Conservation (phyloP, 148 eudicot genomes). For the Mesembryanthemum crystallinum region DNA sequence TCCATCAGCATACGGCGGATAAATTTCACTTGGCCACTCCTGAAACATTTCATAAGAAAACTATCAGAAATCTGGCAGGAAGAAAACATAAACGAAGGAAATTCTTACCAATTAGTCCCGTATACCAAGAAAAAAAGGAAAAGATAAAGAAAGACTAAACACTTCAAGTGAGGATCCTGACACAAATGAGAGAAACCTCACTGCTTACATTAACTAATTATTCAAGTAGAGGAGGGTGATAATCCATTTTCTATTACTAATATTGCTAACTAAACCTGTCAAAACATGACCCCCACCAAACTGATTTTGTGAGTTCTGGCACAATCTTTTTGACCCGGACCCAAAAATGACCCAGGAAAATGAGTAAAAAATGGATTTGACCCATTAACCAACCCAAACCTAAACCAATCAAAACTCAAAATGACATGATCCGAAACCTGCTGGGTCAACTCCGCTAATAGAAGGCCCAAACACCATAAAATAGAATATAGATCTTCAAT, state of each 20-base stretch:
- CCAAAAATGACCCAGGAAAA: too few species aligned
- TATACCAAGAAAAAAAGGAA: neutral
- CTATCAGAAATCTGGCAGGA: neutral
- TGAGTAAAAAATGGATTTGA: too few species aligned
- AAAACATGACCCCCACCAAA: too few species aligned
- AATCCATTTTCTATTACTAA: neutral
- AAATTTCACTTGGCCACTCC: slow-evolving; percentile 77
- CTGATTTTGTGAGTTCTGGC: too few species aligned
- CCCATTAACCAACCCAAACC: too few species aligned
- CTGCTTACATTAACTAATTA: neutral
- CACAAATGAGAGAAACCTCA: neutral
- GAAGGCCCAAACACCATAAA: neutral
- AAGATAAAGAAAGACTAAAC: neutral
- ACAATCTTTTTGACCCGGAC: too few species aligned
- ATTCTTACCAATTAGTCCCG: neutral
- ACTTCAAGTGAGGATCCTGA: too few species aligned
- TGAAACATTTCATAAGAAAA: slow-evolving; percentile 25
- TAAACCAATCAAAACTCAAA: too few species aligned
- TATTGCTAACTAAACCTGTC: too few species aligned
- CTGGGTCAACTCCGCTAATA: too few species aligned
- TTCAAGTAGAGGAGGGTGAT: neutral
- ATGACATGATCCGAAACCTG: too few species aligned
- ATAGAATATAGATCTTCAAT: neutral
- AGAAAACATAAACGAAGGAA: too few species aligned
- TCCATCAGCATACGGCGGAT: slow-evolving; percentile 91